These are phyloP conservation scores for Sporothrix humicola DNA, from an alignment of 2,329 filamentous ascomycete species.

Conservation along the genomic window DNA sequence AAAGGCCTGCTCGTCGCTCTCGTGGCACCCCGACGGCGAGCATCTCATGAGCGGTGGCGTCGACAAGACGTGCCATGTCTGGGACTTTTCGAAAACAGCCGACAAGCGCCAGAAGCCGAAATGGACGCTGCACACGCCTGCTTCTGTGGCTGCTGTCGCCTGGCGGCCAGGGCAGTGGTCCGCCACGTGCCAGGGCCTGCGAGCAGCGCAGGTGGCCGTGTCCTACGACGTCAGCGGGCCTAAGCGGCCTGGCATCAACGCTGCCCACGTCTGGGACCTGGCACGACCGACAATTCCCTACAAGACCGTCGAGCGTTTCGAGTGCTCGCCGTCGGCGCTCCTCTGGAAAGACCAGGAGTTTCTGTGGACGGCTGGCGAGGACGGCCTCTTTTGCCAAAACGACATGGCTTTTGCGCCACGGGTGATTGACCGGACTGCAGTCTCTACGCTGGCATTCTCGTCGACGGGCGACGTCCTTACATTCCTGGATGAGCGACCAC, in stretches of 20 bases:
- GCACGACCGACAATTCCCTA: constrained; percentile 70
- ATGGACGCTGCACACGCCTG: constrained; percentile 65
- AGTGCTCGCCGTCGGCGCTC: constrained; percentile 61
- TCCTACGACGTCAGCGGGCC: constrained; percentile 64
- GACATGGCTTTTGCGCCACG: constrained; percentile 69
- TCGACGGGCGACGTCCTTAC: constrained; percentile 64
- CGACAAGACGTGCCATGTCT: constrained; percentile 67
- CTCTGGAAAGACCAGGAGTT: constrained; percentile 70
- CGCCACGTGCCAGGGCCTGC: constrained; percentile 59
- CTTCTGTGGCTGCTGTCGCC: constrained; percentile 62
- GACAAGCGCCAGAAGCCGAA: constrained; percentile 70
- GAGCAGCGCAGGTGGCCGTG: constrained; percentile 67
- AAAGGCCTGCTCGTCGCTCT: constrained; percentile 63
- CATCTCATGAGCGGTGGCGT: constrained; percentile 68
- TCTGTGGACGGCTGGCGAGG: constrained; percentile 68
- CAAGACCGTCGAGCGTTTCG: constrained; percentile 67
- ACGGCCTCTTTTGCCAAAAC: constrained; percentile 67
- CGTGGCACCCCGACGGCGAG: constrained; percentile 72
- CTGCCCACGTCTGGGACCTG: constrained; percentile 72
- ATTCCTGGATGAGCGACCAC: constrained; percentile 64
- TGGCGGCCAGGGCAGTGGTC: constrained; percentile 72
- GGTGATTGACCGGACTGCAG: constrained; percentile 65
- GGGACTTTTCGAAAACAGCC: constrained; percentile 65
- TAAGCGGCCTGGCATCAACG: constrained; percentile 60
- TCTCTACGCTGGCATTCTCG: constrained; percentile 67